Evolutionary conservation across 1,284 basidiomycete genomes (phyloP), one percentile per base, ranked within the genome.

Genomic region (Vanrija sp.): DNA sequence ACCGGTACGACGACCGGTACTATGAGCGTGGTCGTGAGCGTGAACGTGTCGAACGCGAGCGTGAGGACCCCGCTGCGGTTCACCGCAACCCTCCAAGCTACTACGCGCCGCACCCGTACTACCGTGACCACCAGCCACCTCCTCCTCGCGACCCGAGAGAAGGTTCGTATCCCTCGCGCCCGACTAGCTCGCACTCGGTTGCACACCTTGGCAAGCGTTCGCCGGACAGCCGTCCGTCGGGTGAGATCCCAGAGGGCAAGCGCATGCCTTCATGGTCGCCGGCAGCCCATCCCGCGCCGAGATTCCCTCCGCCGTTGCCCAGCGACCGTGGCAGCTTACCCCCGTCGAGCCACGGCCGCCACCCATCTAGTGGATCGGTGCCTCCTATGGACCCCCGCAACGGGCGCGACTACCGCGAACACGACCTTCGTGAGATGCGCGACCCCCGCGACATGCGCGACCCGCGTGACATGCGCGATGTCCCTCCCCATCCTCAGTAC

Each of bases 221-320:
- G 4, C 51, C 48, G 9, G 59, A 61, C 8, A 25, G 40, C 3
- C 53, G 59, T 9, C 59, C 55, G 2, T 15, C 42, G 5, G 38
- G 34, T 5, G 55, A 49, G 14, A 23, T 43, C 10, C 47, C 47
- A 5, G 51, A 49, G 18, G 26, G 39, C 18, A 57, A 58, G 55
- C 59, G 59, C 39, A 25, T 52, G 23, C 58, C 58, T 2, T 55
- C 50, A 12, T 61, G 59, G 59, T 55, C 59, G 19, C 51, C 18
- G 50, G 48, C n/a, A 43, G 28, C 3, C 39, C 28, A 43, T 15
- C n/a, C 40, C 3, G 49, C 42, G 12, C 34, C 26, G 40, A 42
- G 50, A 25, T 21, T 34, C 10, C 40, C 49, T 18, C 38, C 39
- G 10, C 18, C 21, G n/a, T 19, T 34, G 25, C 29, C 50, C 23